These are phyloP conservation scores for Paramecium octaurelia DNA, from an alignment of 73 alveolate genomes.

Conservation along the genomic window DNA sequence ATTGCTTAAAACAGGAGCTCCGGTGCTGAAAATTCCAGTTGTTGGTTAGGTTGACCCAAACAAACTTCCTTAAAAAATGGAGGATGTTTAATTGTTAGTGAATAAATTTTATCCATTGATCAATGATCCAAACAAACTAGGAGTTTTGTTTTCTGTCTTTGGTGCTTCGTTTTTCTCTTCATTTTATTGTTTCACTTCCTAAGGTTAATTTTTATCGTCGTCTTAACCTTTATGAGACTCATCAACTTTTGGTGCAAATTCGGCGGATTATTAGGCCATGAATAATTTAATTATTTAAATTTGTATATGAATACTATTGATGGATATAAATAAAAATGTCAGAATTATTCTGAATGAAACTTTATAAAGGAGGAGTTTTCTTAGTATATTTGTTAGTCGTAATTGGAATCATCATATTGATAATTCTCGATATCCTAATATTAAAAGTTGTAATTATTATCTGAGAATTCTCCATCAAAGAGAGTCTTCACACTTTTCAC, in stretches of 20 bases:
- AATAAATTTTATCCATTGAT: background rate
- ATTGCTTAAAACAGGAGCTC: background rate
- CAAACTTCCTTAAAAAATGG: background rate
- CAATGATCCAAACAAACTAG: background rate
- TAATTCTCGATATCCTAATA: no score
- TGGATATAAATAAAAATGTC: background rate
- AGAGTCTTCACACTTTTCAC: background rate
- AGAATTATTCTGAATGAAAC: no score
- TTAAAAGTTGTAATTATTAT: background rate
- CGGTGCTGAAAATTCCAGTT: background rate
- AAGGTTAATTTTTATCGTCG: background rate
- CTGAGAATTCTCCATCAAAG: background rate
- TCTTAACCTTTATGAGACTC: constrained; percentile 23
- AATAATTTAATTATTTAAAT: background rate
- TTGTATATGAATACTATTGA: background rate
- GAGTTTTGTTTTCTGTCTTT: background rate
- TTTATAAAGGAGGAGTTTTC: no score
- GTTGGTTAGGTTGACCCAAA: background rate
- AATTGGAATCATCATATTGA: no score
- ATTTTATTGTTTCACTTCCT: background rate
- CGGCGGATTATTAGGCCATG: constrained; percentile 27
- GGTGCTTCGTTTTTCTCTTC: background rate
- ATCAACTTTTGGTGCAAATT: background rate
- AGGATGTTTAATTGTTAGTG: background rate
- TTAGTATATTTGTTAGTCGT: no score